A percentile compares a stretch with the other conserved stretches of the same genome.
Evolutionary conservation across 2,329 filamentous ascomycete species (phyloP).

Genomic region (Stagonosporopsis cucurbitacearum): DNA sequence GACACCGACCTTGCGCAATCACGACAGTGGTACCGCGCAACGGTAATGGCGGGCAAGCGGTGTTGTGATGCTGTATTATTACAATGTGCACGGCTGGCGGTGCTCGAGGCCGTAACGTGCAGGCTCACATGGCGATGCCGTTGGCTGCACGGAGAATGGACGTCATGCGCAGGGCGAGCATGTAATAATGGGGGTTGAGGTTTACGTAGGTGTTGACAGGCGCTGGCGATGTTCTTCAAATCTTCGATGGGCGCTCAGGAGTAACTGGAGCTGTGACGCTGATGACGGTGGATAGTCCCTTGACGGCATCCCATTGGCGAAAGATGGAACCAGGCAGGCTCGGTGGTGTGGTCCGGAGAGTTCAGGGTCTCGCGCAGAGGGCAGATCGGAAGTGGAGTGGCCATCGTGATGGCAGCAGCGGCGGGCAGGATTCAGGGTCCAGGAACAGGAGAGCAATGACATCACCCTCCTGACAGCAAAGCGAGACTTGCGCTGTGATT

Average conservation of each 20-base stretch:
- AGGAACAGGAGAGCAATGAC: neutral
- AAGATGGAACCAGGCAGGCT: neutral
- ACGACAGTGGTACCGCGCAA: no score
- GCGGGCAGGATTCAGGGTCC: constrained; percentile 7
- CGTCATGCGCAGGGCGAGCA: neutral
- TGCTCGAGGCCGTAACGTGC: no score
- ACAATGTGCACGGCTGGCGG: no score
- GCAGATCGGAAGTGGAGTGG: constrained; percentile 7
- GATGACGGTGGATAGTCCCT: no score
- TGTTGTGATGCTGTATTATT: no score
- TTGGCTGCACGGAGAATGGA: neutral
- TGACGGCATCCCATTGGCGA: neutral
- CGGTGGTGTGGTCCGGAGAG: neutral
- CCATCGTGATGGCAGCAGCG: neutral
- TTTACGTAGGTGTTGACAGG: neutral
- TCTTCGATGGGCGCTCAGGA: constrained; percentile 8
- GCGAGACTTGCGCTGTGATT: no score
- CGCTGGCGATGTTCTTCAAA: constrained; percentile 6
- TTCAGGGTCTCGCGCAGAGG: neutral
- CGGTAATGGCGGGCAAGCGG: no score
- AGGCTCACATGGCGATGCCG: no score
- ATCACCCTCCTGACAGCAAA: no score
- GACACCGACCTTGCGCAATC: no score
- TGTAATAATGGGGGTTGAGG: neutral
- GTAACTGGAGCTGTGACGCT: neutral